These are phyloP conservation scores for Rhizoclosmatium sp. DNA, from an alignment of 192 early-diverging fungal species.

Conservation along the genomic window DNA sequence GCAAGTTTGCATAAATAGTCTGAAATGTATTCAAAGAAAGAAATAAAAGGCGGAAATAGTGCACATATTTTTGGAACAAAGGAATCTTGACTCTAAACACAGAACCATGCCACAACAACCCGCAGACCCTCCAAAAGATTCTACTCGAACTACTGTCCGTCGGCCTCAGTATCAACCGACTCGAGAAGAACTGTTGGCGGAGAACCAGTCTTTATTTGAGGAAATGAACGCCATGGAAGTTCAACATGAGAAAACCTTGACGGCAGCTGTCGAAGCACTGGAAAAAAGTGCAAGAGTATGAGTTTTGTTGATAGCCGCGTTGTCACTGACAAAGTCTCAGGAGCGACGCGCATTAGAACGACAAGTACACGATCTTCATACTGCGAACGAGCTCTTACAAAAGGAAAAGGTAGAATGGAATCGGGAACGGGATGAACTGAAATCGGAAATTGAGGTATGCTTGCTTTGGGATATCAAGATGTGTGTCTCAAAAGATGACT, in stretches of 20 bases:
- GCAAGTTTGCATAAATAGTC: conserved; percentile 56
- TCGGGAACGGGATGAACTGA: conserved; percentile 5
- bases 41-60: neutral
- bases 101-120: too few species aligned
- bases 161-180: neutral
- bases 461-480: neutral
- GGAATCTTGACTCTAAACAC: too few species aligned
- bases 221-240: conserved; percentile 28
- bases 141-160: neutral
- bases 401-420: conserved; percentile 6
- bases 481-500: neutral
- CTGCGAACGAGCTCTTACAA: neutral
- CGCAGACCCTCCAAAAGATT: too few species aligned
- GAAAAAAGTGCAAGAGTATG: conserved; percentile 20
- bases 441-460: conserved; percentile 10
- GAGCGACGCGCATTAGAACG: conserved; percentile 28
- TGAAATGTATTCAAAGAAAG: neutral
- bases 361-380: conserved; percentile 10
- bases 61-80: too few species aligned
- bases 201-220: conserved; percentile 30
- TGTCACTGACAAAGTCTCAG: neutral
- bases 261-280: conserved; percentile 28
- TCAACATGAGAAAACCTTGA: conserved; percentile 21
- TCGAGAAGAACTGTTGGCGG: conserved; percentile 22
- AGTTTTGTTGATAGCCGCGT: neutral